Base-by-base conservation (phyloP, 257 asterid species). In the Gentiana macrophylla region DNA sequence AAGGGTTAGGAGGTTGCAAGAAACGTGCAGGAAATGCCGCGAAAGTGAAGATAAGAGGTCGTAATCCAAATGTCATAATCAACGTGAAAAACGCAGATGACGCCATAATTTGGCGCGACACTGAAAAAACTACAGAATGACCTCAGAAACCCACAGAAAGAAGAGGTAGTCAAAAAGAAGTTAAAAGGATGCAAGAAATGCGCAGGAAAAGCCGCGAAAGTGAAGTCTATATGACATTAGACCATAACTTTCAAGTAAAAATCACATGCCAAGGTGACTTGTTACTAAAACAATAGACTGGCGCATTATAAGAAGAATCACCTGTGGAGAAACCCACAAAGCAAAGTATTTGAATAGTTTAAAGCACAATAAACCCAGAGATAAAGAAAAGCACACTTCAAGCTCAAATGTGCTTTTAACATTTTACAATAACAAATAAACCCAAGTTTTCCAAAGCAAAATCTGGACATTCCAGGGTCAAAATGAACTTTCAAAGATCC, bases 201-300 rank as follows among this genome's bases (percentile, higher is more conserved):
- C 58, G 61, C 49, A 53, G 34, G 44, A 33, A 41, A 59, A 55
- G 58, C 3, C 4, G 8, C 50, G 12, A 43, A 49, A 51, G 69
- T 41, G 35, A 61, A 41, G 35, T 34, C 7, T 36, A 5, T 45
- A 55, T 12, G 11, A 37, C 55, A 46, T 45, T 66, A 61, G 64
- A 60, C 50, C 63, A 56, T 58, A 60, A 74, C 67, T 75, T 64
- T 62, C 59, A 87, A 74, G 77, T 70, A 82, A 78, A 83, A 49
- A 68, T 66, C 82, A 70, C 72, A 82, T 75, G 81, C 68, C 67
- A 72, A 72, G 59, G 73, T 74, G 65, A 49, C 95, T 83, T 86
- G 80, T 64, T 65, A 65, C 63, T 70, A 62, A 73, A 72, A 74
- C 72, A 70, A 74, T 55, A 71, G 52, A 64, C 50, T 37, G n/a